phyloP scores from a whole-genome alignment of 1,284 basidiomycete genomes.

The Ganoderma sinense region DNA sequence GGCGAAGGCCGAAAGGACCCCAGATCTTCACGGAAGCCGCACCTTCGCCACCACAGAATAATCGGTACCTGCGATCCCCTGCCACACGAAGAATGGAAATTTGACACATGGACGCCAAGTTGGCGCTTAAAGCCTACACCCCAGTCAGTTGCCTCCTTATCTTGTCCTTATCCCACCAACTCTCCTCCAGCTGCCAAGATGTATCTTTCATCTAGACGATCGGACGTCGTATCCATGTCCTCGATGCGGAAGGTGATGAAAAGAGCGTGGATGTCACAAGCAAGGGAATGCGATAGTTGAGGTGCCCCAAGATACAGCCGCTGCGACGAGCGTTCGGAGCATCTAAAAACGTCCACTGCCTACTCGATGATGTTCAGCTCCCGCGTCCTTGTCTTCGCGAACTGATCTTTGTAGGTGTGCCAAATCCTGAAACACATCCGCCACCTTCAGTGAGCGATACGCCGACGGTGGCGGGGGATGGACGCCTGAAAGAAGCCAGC shows the following conservation, averaged over 20 bases:
- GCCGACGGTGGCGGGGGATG: not conserved
- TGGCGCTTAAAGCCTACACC: not conserved
- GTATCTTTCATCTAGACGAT: not conserved
- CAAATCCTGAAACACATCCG: conserved; percentile 72
- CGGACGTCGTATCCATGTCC: not conserved
- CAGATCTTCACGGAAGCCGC: not conserved
- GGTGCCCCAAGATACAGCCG: conserved; percentile 12
- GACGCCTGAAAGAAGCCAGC: not conserved
- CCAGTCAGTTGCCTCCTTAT: not conserved
- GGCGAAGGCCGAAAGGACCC: not conserved
- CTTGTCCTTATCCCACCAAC: not conserved
- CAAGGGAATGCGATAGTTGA: conserved; percentile 1
- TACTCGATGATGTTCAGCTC: conserved; percentile 81
- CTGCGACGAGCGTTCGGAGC: conserved; percentile 3
- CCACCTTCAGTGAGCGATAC: not conserved
- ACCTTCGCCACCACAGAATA: not conserved
- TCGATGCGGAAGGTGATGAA: not conserved
- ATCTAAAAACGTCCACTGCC: conserved; percentile 25
- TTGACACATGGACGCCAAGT: not conserved
- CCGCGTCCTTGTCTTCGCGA: conserved; percentile 76
- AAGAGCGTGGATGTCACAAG: not conserved
- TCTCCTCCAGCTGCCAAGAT: not conserved
- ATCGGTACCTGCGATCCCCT: not conserved
- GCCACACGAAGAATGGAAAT: conserved; percentile 2
- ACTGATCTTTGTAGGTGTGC: conserved; percentile 92